Evolutionary conservation across 306 rosid species (phyloP), one percentile per base, ranked within the genome.

Genomic region (Rosa chinensis): DNA sequence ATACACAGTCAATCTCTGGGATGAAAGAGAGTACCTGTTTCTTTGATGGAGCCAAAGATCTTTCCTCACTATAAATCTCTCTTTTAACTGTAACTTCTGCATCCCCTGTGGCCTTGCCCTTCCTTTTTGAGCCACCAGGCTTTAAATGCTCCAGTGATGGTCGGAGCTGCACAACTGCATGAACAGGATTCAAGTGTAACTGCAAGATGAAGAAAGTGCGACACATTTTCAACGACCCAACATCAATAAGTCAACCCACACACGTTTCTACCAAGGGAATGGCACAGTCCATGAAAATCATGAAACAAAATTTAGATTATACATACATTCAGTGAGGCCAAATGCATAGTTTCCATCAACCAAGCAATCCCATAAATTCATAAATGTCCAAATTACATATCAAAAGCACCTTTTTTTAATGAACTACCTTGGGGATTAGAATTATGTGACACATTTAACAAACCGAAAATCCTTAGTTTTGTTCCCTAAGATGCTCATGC

Each of bases 161-260:
- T 61, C 96, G 91, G 75, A 95, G 94, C 91, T 95, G 99, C 66
- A 82, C 90, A 77, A 84, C 86, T 84, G 95, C 85, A 82, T 90
- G 87, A 78, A 92, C 58, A 78, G 97, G 93, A 87, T 91, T 95
- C 87, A 92, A 82, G 90, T 92, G 97, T 80, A 95, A 84, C 99
- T 95, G 98, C 96, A 89, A 74, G 69, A 82, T 55, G 49, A 78
- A 86, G 59, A 82, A 73, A 75, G 53, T 61, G 62, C 14, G 56
- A 66, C 58, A 80, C 52, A 5, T 49, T 77, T 66, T 70, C 20
- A 74, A 70, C 42, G 40, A 43, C 40, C 56, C 72, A 48, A 44
- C 2, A n/a, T 50, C 5, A 59, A 55, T 1, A n/a, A 55, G 64
- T 8, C 56, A 39, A 48, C 52, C 53, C 47, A 37, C 40, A 62